Conservation (phyloP, 208 protist genomes). For the Phytomonas sp. region DNA sequence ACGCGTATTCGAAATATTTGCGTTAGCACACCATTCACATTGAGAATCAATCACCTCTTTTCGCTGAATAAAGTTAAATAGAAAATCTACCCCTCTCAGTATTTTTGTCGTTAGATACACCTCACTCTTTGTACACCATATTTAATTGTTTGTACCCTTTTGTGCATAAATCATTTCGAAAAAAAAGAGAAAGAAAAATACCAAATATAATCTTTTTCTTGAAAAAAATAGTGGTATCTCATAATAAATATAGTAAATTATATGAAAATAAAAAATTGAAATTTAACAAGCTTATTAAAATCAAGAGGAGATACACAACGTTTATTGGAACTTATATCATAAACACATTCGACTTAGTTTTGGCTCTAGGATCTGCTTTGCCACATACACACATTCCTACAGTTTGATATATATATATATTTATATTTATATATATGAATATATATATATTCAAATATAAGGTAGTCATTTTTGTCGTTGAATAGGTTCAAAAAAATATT, state of each 20-base stretch:
- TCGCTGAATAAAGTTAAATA: neutral
- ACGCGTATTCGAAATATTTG: neutral
- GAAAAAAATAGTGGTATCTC: neutral
- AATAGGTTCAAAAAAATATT: conserved; percentile 2
- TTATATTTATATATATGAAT: conserved; percentile 5
- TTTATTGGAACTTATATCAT: conserved; percentile 10
- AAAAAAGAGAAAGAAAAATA: conserved; percentile 15
- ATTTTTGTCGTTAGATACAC: neutral
- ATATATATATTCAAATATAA: conserved; percentile 1
- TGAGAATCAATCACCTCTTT: neutral
- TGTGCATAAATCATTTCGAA: conserved; percentile 2
- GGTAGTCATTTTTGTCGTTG: conserved; percentile 1
- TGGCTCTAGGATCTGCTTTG: neutral
- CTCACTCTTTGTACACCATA: neutral
- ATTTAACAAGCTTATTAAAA: neutral
- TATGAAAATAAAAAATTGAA: conserved; percentile 8
- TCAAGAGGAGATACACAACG: neutral
- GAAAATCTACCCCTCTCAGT: neutral
- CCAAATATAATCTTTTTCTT: neutral
- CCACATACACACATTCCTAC: neutral
- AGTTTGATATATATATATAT: conserved; percentile 7
- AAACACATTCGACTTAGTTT: conserved; percentile 6
- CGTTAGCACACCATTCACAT: neutral
- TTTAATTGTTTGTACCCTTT: neutral
- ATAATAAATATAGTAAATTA: conserved; percentile 2